Base-by-base conservation (phyloP, 208 protist species). In the Acanthamoeba royreba region DNA sequence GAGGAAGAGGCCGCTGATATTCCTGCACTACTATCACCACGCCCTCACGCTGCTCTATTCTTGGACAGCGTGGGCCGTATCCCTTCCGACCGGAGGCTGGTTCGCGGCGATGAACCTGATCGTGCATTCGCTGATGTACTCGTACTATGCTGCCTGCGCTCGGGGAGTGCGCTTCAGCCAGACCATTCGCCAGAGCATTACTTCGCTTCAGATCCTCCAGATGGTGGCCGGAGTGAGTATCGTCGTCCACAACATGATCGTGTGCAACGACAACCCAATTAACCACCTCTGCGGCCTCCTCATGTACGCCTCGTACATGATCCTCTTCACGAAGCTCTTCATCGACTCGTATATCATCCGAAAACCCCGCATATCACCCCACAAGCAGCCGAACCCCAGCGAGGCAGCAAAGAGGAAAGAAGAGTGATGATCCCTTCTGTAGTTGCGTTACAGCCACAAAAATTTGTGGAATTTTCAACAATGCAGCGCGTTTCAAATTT, bases 81-180 rank as follows among this genome's bases (percentile, higher is more conserved):
- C 58, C 5, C 13, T 35, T 86, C 40, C 83, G 22, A 72, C 13
- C 28, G 46, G 46, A 15, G 46, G 52, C 33, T 98, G 98, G 17
- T 99, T 98, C 83, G 96, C 97, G 17, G 94, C 96, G 25, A 98
- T 99, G 98, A 99, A 99, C 95, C 98, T 98, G 96, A 93, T 88
- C n/a, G 98, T 99, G 58, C 98, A 99, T 96, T 96, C 97, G 13
- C 95, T 99, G 94, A 99, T 99, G 98, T 99, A 99, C 95, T 94
- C 96, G 13, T 99, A 99, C 95, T 99, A 98, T 95, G 97, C 98
- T 72, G 47, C 98, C 35, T 97, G 96, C 92, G 95, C 96, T 7
- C 96, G 95, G 74, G 96, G 97, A 13, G 58, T 42, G 22, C 95
- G 61, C 45, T 31, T 79, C 49, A 91, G 74, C 28, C 9, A 46